Percentiles rank a stretch among this genome's conserved stretches.
Conservation (phyloP, 129 eudicot genomes). For the Flaveria bidentis region DNA sequence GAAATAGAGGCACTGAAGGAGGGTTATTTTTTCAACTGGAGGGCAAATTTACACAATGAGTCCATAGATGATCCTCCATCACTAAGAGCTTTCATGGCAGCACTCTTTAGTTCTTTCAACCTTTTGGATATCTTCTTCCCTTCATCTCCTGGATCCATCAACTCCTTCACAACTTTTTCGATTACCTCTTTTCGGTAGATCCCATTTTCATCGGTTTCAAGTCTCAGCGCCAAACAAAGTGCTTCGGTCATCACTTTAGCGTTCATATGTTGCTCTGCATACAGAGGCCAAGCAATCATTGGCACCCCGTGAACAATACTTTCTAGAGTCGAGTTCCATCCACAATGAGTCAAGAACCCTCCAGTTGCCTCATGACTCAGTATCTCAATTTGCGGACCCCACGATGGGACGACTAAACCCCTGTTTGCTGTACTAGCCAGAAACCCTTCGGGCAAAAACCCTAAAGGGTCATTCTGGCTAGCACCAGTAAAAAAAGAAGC, state of each 20-base stretch:
- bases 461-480: conserved; percentile 36
- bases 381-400: conserved; percentile 52
- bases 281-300: conserved; percentile 54
- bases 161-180: conserved; percentile 31
- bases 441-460: conserved; percentile 45
- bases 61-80: conserved; percentile 41
- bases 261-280: conserved; percentile 51
- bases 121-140: conserved; percentile 34
- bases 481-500: conserved; percentile 38
- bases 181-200: conserved; percentile 23
- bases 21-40: conserved; percentile 23
- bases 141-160: conserved; percentile 37
- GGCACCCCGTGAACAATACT: conserved; percentile 50
- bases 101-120: conserved; percentile 32
- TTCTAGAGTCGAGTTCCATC: conserved; percentile 55
- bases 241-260: conserved; percentile 38
- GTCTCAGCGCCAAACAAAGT: conserved; percentile 37
- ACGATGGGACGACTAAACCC: conserved; percentile 38
- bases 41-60: conserved; percentile 35
- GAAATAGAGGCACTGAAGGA: background rate
- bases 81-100: conserved; percentile 30
- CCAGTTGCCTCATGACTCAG: conserved; percentile 39
- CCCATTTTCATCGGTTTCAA: conserved; percentile 24
- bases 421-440: conserved; percentile 19
- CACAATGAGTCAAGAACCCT: conserved; percentile 50